A percentile compares a stretch with the other conserved stretches of the same genome.
Conservation (phyloP, 2,329 filamentous ascomycete genomes). For the Cladosporium sp. region DNA sequence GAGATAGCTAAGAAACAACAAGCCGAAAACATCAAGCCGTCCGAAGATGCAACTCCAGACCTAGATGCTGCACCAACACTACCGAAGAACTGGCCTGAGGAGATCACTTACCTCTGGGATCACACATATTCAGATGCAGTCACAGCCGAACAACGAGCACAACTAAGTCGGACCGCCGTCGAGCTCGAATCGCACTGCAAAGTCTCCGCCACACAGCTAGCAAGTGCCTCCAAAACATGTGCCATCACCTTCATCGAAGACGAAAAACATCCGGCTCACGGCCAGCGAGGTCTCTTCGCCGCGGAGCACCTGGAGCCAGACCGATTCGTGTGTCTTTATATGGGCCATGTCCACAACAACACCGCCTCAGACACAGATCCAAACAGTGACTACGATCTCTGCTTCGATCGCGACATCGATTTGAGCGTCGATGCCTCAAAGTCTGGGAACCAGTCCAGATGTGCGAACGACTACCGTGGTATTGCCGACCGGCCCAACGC, state of each 20-base stretch:
- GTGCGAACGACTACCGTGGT: constrained; percentile 58
- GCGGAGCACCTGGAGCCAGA: constrained; percentile 47
- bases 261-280: constrained; percentile 50
- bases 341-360: constrained; percentile 52
- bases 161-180: constrained; percentile 31
- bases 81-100: constrained; percentile 20
- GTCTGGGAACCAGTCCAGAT: constrained; percentile 55
- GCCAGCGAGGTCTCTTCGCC: constrained; percentile 54
- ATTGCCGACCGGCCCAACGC: constrained; percentile 45
- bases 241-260: constrained; percentile 46
- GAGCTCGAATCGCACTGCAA: constrained; percentile 32
- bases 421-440: constrained; percentile 52
- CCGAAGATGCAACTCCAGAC: background rate
- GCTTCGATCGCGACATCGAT: constrained; percentile 51
- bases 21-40: background rate
- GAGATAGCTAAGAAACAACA: constrained; percentile 17
- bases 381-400: constrained; percentile 54
- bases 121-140: constrained; percentile 37
- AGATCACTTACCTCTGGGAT: constrained; percentile 33
- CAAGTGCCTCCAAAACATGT: constrained; percentile 42
- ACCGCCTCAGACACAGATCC: constrained; percentile 47
- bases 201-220: constrained; percentile 27
- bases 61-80: background rate
- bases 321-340: constrained; percentile 52
- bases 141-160: constrained; percentile 28